Evolutionary conservation across 139 green algal genomes (phyloP), one percentile per base, ranked within the genome.

Genomic region (Choricystis sp.): DNA sequence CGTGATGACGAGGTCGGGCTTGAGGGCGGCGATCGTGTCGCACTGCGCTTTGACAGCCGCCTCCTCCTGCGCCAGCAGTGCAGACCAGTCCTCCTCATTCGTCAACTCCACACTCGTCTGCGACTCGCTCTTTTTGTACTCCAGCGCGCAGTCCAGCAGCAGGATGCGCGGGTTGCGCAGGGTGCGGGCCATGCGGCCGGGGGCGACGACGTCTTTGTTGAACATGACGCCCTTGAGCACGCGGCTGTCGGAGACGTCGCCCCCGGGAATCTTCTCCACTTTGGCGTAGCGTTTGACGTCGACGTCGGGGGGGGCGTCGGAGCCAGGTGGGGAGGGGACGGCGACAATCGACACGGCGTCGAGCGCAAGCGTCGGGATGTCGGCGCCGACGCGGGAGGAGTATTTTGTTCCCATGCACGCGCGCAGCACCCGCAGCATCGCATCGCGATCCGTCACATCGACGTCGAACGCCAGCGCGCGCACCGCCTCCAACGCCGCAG

Each of bases 51-150:
- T 49, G 19, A 97, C 86, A 69, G 81, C 89, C 55, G 97, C 92
- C 85, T 98, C 92, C 77, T 98, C 92, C 70, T 87, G 74, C 80
- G 97, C 96, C 21, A 98, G 77, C 75, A 98, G 78, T 3, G 78
- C 74, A 1, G 84, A 75, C 83, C 81, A 98, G 83, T 98, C 92
- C 71, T 96, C 90, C 74, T 98, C 92, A 68, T 88, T 89, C 23
- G 75, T 85, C n/a, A 99, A 77, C 78, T 99, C 93, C 66, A 99
- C 92, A 65, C 94, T 96, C 3, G 93, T 96, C 80, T 97, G 89
- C 80, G 91, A 97, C 79, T 99, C 93, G 19, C 89, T 89, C 80
- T 99, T 99, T 77, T 98, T 98, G 85, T 98, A 99, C 81, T 99
- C 93, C 22, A 99, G 77, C 9, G 93, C 90, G 79, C 89, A 99